Evolutionary conservation across 164 flowering plant genomes (phyloP), one percentile per base, ranked within the genome.

Genomic region (Cinnamomum micranthum): DNA sequence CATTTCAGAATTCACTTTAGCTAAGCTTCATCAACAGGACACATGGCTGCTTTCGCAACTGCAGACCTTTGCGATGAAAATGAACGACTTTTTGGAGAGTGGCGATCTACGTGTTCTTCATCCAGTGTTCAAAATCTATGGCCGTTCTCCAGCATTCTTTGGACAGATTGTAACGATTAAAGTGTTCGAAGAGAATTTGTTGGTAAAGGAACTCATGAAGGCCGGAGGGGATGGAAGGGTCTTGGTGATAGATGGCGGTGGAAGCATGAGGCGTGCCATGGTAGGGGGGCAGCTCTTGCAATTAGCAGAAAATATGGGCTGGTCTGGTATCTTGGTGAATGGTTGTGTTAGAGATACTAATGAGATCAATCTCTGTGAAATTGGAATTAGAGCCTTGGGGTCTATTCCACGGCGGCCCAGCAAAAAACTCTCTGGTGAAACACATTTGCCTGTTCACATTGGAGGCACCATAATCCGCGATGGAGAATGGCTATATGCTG

Each of bases 401-500:
- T 85, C 91, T 24, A 88, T 85, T 77, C 91, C 91, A 0, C 78
- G 85, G 87, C 87, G 87, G 73, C 87, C 89, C 70, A 84, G 80
- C 28, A 87, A 84, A 78, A 87, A 82, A 68, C 85, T 89, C 2
- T 68, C 77, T 33, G 89, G 91, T 9, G 89, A 88, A 77, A 85
- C 77, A 50, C 84, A 86, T 33, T 87, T 84, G 6, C 86, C 89
- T 1, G 55, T 88, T 4, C 74, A 74, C 75, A 73, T 88, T 69
- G 88, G 84, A 6, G 89, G 91, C 23, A 85, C 88, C 19, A 73
- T 87, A 68, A 86, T 88, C 71, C 73, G 76, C 59, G 89, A 88
- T 81, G 88, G 91, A 12, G 89, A 88, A 70, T 87, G 89, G 89
- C 84, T 88, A 24, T 87, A 88, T 77, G 91, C 91, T 11, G 89